Base-by-base conservation (phyloP, 1,284 basidiomycete genomes). In the Apiotrichum sp. region DNA sequence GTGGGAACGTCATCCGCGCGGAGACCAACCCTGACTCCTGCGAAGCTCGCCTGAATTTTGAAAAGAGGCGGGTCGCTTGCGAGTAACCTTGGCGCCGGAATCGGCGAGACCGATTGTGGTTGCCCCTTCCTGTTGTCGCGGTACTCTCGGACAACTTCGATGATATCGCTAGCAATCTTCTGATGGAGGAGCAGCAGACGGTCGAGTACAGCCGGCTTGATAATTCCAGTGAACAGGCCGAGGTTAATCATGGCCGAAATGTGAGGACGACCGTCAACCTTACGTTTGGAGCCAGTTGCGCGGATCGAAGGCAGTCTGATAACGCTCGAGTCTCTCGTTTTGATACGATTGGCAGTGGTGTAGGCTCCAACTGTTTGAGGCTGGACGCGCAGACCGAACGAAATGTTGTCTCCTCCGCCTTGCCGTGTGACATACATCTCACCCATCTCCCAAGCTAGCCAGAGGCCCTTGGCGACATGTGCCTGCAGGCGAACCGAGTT, bases 161-260 rank as follows among this genome's bases (percentile, higher is more conserved):
- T 56, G 4, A 71, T 56, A 45, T 75, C 74, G 22, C 61, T 62
- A 1, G 63, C 69, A 1, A 76, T 56, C 11, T 65, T 62, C 50
- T 73, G 69, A 52, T 74, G 71, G 7, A 75, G 57, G 1, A 68
- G 69, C 10, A 77, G 56, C 4, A 75, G 62, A 22, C 71, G 62
- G 52, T 77, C 74, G 2, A 77, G 64, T 0, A 72, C 63, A 4
- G 67, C 68, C 0, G 75, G 75, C 48, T 74, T 73, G 55, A 76
- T 59, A 1, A 71, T 63, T 11, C 74, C 73, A 1, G 65, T 67
- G 44, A 77, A 75, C 43, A 70, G 66, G 7, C 74, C 74, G 1
- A 77, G 49, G 16, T 65, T 60, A 43, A 75, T 46, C 10, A 64
- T 59, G 7, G 67, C 68, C 6, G 59, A 58, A 3, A 75, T 38